A percentile compares a stretch with the other conserved stretches of the same genome.
Evolutionary conservation across 2,329 filamentous ascomycete genomes (phyloP).

Genomic region (Zopfia rhizophila): DNA sequence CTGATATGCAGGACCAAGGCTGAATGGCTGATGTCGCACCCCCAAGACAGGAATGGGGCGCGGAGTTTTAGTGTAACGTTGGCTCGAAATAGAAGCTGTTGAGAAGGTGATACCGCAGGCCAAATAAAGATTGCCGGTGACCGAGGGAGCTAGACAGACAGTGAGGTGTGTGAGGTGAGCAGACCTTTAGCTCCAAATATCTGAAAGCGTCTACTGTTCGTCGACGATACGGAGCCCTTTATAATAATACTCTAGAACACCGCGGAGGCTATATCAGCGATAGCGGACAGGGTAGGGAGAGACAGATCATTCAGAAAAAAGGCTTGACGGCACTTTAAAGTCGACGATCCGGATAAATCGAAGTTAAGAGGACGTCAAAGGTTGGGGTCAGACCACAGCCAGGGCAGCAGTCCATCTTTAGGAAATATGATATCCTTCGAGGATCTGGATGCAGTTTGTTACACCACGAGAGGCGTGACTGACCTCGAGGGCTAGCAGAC

Average conservation of each 20-base stretch:
- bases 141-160: conserved; percentile 32
- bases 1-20: conserved; percentile 46
- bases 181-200: conserved; percentile 41
- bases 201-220: conserved; percentile 36
- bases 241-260: conserved; percentile 46
- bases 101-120: conserved; percentile 37
- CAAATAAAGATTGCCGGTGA: conserved; percentile 44
- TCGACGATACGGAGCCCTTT: conserved; percentile 44
- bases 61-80: conserved; percentile 45
- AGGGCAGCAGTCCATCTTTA: conserved; percentile 48
- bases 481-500: conserved; percentile 48
- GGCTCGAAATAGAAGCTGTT: conserved; percentile 47
- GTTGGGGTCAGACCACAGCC: conserved; percentile 48
- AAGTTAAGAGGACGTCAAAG: conserved; percentile 49
- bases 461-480: conserved; percentile 53
- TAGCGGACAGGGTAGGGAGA: conserved; percentile 44
- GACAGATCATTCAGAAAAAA: conserved; percentile 52
- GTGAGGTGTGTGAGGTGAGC: conserved; percentile 36
- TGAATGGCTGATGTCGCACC: conserved; percentile 48
- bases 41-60: conserved; percentile 42
- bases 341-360: conserved; percentile 54
- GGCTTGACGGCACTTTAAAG: conserved; percentile 52
- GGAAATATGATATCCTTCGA: conserved; percentile 52
- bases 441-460: conserved; percentile 52
- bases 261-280: conserved; percentile 51